phyloP scores from a whole-genome alignment of 441 rosid genomes.

The Populus hybrid region DNA sequence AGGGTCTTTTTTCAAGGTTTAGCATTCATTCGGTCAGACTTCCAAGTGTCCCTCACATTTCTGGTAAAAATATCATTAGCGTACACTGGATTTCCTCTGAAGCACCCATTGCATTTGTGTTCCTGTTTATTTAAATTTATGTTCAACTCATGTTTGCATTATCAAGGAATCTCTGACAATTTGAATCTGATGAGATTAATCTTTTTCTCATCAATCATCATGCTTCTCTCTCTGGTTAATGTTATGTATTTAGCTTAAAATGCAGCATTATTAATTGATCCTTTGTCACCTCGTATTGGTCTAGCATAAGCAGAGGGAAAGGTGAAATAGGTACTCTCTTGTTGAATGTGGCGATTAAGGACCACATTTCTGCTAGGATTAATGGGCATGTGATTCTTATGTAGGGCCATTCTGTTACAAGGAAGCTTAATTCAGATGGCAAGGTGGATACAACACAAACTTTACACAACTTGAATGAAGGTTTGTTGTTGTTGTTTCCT shows the following conservation, averaged over 20 bases:
- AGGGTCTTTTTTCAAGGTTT: not conserved
- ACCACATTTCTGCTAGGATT: constrained; percentile 1
- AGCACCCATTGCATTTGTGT: not conserved
- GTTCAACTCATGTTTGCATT: not conserved
- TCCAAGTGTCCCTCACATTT: too few species aligned
- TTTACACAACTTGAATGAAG: constrained; percentile 77
- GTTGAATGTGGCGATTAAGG: not conserved
- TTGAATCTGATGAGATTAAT: not conserved
- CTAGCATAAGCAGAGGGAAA: not conserved
- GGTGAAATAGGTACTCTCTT: not conserved
- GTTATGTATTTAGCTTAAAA: not conserved
- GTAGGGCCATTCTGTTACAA: constrained; percentile 79
- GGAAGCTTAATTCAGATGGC: constrained; percentile 72
- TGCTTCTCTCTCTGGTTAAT: not conserved
- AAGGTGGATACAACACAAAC: constrained; percentile 74
- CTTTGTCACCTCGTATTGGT: constrained; percentile 1
- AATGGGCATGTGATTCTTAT: constrained; percentile 16
- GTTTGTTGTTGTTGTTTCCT: constrained; percentile 32
- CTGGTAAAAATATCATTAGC: too few species aligned
- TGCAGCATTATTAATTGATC: not conserved
- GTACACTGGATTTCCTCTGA: not conserved
- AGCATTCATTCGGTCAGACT: not conserved
- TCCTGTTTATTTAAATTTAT: not conserved
- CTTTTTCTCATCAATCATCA: not conserved
- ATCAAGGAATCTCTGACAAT: not conserved